Base-by-base conservation (phyloP, 2,329 filamentous ascomycete genomes). In the Teratosphaeria epicoccoides region DNA sequence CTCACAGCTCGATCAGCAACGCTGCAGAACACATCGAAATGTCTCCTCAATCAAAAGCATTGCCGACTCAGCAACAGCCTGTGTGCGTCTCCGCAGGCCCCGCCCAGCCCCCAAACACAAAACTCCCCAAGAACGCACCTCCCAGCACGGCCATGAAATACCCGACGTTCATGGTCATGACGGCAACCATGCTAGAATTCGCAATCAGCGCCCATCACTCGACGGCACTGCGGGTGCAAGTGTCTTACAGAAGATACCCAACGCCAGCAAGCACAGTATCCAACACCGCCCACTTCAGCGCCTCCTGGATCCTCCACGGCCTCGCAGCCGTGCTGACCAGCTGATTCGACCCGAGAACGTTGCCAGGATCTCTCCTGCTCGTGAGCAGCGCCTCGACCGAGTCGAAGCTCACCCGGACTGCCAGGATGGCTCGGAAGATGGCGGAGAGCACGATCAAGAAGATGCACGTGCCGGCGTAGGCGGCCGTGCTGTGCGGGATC, bases 101-200 rank as follows among this genome's bases (percentile, higher is more conserved):
- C 1, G 53, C 54, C 57, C 58, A 64, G n/a, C 61, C 55, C 2
- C 61, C 63, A 24, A 64, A 43, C 6, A 61, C 53, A 43, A 66
- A 59, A 43, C 63, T 65, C n/a, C 90, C 90, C 17, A 93, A 63
- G 63, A 96, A 95, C 1, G 83, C 79, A 12, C 84, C 84, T 6
- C 74, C 83, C 6, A 93, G 74, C 11, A 90, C 77, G 0, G 85
- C 87, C 52, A 87, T 68, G 66, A 90, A 89, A 66, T 91, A 91
- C 10, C 87, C 87, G 12, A 90, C 78, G 61, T 91, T 91, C 76
- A 87, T 83, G 2, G 86, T 88, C 87, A 91, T 95, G 62, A 93
- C 85, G 9, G 85, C 87, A 70, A 95, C 72, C 88, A 95, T 95
- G 48, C 88, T 95, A 60, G n/a, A 9, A 26, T 17, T 14, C 25